Evolutionary conservation across 2,329 filamentous ascomycete species (phyloP).

Genomic region (Endoconidiophora polonica): DNA sequence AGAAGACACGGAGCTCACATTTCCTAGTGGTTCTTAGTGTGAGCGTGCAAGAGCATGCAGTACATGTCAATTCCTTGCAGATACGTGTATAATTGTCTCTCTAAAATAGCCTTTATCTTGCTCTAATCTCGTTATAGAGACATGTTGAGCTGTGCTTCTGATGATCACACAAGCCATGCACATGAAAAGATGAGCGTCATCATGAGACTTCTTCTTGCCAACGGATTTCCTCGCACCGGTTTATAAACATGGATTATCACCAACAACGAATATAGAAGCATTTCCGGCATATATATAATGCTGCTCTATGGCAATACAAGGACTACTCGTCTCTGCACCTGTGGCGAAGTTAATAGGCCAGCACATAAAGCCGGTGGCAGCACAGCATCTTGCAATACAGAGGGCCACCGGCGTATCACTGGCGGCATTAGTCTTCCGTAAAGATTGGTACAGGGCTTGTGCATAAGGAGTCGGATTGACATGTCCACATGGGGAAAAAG

Average conservation of each 20-base stretch:
- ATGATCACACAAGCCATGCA: conserved; percentile 31
- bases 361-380: too few species aligned
- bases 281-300: too few species aligned
- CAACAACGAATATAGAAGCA: conserved; percentile 28
- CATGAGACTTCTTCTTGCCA: conserved; percentile 51
- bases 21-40: conserved; percentile 25
- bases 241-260: conserved; percentile 51
- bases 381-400: too few species aligned
- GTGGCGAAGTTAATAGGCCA: too few species aligned
- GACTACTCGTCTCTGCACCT: too few species aligned
- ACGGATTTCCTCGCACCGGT: conserved; percentile 39
- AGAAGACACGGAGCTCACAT: conserved; percentile 41
- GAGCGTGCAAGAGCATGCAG: conserved; percentile 10
- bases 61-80: conserved; percentile 31
- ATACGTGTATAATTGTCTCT: conserved; percentile 32
- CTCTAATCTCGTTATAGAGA: conserved; percentile 8
- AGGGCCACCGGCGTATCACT: too few species aligned
- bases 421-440: too few species aligned
- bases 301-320: too few species aligned
- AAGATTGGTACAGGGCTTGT: too few species aligned
- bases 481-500: too few species aligned
- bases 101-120: not conserved
- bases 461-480: too few species aligned
- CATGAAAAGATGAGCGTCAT: conserved; percentile 48
- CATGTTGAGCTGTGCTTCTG: conserved; percentile 2